Evolutionary conservation across 768 basidiomycete genomes (phyloP), one percentile per base, ranked within the genome.

Genomic region (Amanita rubescens): DNA sequence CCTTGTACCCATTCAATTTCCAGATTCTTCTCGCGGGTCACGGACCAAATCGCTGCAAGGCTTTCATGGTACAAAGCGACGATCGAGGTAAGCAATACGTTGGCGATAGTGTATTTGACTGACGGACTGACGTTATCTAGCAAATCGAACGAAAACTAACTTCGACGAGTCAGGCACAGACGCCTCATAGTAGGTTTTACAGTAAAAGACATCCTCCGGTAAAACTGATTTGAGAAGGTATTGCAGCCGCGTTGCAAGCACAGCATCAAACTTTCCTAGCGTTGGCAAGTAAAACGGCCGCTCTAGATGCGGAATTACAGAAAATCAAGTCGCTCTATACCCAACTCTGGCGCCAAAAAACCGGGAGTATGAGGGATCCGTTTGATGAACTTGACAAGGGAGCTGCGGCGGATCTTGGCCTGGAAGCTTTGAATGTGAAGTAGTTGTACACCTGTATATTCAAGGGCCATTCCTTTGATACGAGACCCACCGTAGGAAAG

Each of bases 111-210:
- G 11, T n/a, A n/a, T 6, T 12, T 14, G 37, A 41, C 22, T 34
- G 19, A n/a, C n/a, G n/a, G n/a, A 20, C 20, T 37, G 30, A 35
- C 45, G 49, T 51, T 49, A 50, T 42, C 4, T 58, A 87, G 85
- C 84, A 86, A 85, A 90, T 93, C 59, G 90, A 92, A 68, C 79
- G 87, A 50, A 90, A 88, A 64, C 71, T 91, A 5, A 79, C 85
- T 7, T 78, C 85, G 3, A 73, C 82, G 6, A 70, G 71, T 46
- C 82, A 85, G 60, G 69, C 75, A 6, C 85, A 87, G 63, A 87
- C 87, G 1, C 90, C 90, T 12, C 90, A 93, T 68, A 79, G 90
- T 88, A 59, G 33, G 68, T 57, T 37, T 20, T 27, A 27, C 14
- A 38, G 33, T 43, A 45, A 35, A 57, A 54, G 34, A 49, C 22